Conservation (phyloP, 495 filamentous ascomycete genomes). For the Cercophora scortea region DNA sequence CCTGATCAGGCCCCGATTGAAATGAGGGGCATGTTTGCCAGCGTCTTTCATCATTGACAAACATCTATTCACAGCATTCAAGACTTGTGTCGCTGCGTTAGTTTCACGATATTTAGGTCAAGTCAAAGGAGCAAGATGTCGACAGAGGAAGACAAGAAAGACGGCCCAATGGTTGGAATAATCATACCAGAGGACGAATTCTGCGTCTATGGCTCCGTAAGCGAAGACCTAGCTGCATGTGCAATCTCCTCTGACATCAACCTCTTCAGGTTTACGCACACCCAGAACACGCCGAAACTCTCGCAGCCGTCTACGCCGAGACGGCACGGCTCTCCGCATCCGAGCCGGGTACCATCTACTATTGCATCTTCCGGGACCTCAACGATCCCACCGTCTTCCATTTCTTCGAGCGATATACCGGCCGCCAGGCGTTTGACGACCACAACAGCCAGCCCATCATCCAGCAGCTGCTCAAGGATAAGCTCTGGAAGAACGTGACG, state of each 20-base stretch:
- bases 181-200: slow-evolving; percentile 8
- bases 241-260: background rate
- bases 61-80: too few species aligned
- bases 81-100: too few species aligned
- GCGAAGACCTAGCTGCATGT: background rate
- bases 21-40: too few species aligned
- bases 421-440: slow-evolving; percentile 20
- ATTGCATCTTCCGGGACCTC: slow-evolving; percentile 21
- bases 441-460: slow-evolving; percentile 27
- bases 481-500: slow-evolving; percentile 19
- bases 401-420: slow-evolving; percentile 29
- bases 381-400: slow-evolving; percentile 24
- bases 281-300: slow-evolving; percentile 27
- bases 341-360: slow-evolving; percentile 28
- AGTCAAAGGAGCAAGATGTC: too few species aligned
- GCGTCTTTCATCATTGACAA: too few species aligned
- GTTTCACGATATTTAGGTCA: too few species aligned
- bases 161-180: too few species aligned
- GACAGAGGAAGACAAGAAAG: too few species aligned
- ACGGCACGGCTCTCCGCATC: slow-evolving; percentile 22
- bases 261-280: slow-evolving; percentile 18
- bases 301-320: slow-evolving; percentile 26
- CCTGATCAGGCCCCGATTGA: too few species aligned
- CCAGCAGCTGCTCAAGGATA: slow-evolving; percentile 22
- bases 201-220: slow-evolving; percentile 6